Conservation (phyloP, 495 filamentous ascomycete species). For the Daldinia loculata region DNA sequence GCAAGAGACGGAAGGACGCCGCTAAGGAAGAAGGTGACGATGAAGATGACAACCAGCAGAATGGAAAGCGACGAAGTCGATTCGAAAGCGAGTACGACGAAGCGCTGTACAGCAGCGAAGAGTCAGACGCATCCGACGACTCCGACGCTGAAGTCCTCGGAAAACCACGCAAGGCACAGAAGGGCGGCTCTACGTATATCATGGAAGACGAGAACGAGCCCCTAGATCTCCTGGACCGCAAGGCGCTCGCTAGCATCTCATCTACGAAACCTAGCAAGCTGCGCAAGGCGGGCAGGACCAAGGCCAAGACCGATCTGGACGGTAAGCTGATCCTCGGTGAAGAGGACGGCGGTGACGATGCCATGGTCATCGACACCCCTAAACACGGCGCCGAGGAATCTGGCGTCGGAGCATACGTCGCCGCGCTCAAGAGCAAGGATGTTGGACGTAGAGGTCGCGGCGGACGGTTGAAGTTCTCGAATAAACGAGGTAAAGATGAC, state of each 20-base stretch:
- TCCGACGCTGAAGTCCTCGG: conserved; percentile 67
- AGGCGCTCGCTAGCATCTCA: conserved; percentile 91
- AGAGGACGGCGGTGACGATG: conserved; percentile 59
- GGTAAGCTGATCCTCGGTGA: conserved; percentile 87
- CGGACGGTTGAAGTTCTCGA: conserved; percentile 87
- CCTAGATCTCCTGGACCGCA: conserved; percentile 87
- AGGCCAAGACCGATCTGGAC: conserved; percentile 79
- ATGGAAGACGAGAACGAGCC: conserved; percentile 93
- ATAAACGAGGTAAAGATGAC: conserved; percentile 67
- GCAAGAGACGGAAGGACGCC: conserved; percentile 83
- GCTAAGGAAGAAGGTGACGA: conserved; percentile 60
- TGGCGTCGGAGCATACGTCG: conserved; percentile 90
- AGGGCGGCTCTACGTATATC: conserved; percentile 78
- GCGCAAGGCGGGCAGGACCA: conserved; percentile 65
- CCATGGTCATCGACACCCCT: conserved; percentile 67
- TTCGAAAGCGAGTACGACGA: conserved; percentile 95
- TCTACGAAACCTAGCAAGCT: conserved; percentile 78
- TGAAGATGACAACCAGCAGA: conserved; percentile 58
- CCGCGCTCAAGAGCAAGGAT: conserved; percentile 86
- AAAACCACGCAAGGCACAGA: conserved; percentile 60
- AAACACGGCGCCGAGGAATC: conserved; percentile 59
- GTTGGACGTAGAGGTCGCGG: conserved; percentile 80
- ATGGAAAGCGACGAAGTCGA: conserved; percentile 61
- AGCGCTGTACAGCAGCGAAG: conserved; percentile 87
- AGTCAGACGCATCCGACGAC: conserved; percentile 66